Base-by-base conservation (phyloP, 345 rosid genomes). In the Melaleuca quinquenervia region DNA sequence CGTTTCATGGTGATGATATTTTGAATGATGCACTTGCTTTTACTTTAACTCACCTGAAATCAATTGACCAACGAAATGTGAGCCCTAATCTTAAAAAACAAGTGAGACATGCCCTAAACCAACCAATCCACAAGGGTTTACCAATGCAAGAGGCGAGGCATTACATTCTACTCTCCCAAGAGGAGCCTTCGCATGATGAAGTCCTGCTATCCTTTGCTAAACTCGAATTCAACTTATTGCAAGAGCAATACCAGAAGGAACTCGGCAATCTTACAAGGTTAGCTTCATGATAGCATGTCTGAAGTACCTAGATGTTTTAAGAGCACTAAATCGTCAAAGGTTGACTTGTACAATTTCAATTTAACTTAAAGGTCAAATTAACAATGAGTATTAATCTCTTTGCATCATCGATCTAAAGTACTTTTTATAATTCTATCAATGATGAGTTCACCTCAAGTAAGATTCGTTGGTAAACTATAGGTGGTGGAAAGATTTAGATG, bases 1-100 rank as follows among this genome's bases (percentile, higher is more conserved):
- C 87, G 6, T 48, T 86, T 6, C 85, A 85, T 5, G 89, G 90
- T 32, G 94, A 93, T 53, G 83, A 54, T 7, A 87, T 85, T 52
- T 84, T 93, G 12, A 87, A 89, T 16, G 88, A 88, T 29, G 91
- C 91, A 13, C 87, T 91, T 48, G 55, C 82, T 27, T 93, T 89
- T 82, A 86, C 92, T 24, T 82, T 44, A 8, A 51, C 86, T 45
- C 18, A 86, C 48, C 90, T 90, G 27, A 76, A 84, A 52, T 11
- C 84, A n/a, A 88, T 83, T 21, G 62, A 50, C 11, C 52, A 85
- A 24, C 64, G 53, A 26, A 11, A 52, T 7, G 24, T 2, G 5
- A 12, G 18, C 44, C 12, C 86, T 8, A 82, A 27, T 55, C 82
- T 86, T 21, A 58, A 82, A 5, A 64, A 14, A 3, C 85, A 85